phyloP scores from a whole-genome alignment of 768 basidiomycete genomes.

The Calvatia gigantea region DNA sequence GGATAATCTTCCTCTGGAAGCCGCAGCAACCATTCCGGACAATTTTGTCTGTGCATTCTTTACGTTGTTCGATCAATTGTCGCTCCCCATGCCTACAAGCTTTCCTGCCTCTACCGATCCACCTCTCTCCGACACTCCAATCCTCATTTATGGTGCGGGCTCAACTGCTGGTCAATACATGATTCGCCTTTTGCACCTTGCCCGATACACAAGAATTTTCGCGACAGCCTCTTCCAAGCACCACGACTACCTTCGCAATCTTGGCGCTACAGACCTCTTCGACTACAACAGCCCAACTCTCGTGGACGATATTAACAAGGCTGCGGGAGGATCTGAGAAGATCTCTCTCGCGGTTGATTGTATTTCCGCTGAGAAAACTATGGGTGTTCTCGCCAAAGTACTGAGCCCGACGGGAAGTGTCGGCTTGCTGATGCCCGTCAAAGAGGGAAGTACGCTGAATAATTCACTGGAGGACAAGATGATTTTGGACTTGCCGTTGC shows the following conservation, averaged over 20 bases:
- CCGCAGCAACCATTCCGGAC: constrained; percentile 35
- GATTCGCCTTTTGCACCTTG: constrained; percentile 35
- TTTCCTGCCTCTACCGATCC: constrained; percentile 29
- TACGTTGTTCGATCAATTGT: constrained; percentile 36
- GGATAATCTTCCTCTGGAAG: constrained; percentile 30
- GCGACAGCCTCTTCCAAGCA: constrained; percentile 38
- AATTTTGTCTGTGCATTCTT: constrained; percentile 40
- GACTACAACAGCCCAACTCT: constrained; percentile 38
- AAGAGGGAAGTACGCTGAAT: constrained; percentile 36
- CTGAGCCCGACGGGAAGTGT: constrained; percentile 34
- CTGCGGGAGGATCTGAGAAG: constrained; percentile 30
- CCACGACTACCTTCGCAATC: constrained; percentile 32
- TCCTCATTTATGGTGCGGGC: constrained; percentile 44
- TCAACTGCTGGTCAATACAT: constrained; percentile 36
- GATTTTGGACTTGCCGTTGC: constrained; percentile 25
- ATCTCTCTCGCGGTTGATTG: constrained; percentile 34
- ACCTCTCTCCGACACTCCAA: constrained; percentile 26
- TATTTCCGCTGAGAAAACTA: constrained; percentile 32
- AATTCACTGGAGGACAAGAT: constrained; percentile 26
- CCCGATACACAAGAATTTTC: constrained; percentile 40
- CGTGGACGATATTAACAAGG: constrained; percentile 29
- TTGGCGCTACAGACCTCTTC: constrained; percentile 38
- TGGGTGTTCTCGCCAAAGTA: constrained; percentile 33
- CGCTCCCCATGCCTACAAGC: constrained; percentile 28
- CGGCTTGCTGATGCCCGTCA: constrained; percentile 44